A percentile compares a stretch with the other conserved stretches of the same genome.
phyloP scores from a whole-genome alignment of 169 alveolate species.

The Babesia ovis region DNA sequence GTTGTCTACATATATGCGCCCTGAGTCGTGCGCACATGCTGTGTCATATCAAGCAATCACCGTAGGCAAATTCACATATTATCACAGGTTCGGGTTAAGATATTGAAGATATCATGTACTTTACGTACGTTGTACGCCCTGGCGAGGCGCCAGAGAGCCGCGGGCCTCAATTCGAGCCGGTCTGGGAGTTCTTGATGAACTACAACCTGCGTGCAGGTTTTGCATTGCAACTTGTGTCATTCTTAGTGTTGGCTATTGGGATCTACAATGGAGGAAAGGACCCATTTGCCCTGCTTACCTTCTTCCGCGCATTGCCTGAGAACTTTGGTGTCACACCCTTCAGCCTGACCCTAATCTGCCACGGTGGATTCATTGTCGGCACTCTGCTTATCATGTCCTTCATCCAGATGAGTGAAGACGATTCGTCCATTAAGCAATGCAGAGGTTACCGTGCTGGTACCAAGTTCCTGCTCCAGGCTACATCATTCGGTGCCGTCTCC shows the following conservation, averaged over 20 bases:
- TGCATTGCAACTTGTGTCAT: conserved; percentile 75
- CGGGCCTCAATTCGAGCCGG: conserved; percentile 89
- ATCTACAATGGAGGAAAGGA: conserved; percentile 79
- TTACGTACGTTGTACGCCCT: conserved; percentile 91
- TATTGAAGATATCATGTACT: conserved; percentile 78
- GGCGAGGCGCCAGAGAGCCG: conserved; percentile 94
- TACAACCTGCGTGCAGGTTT: conserved; percentile 86
- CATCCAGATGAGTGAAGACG: conserved; percentile 85
- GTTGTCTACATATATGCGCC: background rate
- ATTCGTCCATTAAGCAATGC: conserved; percentile 85
- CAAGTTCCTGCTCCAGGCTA: conserved; percentile 83
- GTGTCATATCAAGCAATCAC: background rate
- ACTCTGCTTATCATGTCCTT: conserved; percentile 81
- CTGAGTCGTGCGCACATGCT: background rate
- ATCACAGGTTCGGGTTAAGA: background rate
- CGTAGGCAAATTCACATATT: background rate
- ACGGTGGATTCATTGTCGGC: conserved; percentile 81
- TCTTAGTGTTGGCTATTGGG: conserved; percentile 68
- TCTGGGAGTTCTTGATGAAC: conserved; percentile 85
- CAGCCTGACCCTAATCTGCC: conserved; percentile 79
- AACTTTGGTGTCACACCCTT: conserved; percentile 83
- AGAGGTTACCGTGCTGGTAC: conserved; percentile 88
- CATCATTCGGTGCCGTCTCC: conserved; percentile 85
- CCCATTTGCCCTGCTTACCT: conserved; percentile 79
- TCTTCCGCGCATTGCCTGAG: conserved; percentile 82